Percentiles rank a stretch among this genome's conserved stretches.
These are phyloP conservation scores for Trichopus zeylanicus DNA, from an alignment of 116 monocot genomes.

Conservation along the genomic window DNA sequence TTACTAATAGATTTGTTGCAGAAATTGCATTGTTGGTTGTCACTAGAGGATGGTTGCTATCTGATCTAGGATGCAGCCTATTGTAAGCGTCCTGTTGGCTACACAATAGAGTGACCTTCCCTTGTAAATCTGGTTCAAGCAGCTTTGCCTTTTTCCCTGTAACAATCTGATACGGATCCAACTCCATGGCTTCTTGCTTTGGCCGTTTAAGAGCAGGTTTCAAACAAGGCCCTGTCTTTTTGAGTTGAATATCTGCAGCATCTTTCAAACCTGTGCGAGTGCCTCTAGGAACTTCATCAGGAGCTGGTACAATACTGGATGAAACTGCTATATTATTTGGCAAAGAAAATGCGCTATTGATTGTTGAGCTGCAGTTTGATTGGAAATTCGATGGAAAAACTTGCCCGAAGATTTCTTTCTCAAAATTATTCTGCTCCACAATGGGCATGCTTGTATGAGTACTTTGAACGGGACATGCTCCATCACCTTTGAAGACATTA, in stretches of 20 bases:
- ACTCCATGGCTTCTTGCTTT: slow-evolving; percentile 7
- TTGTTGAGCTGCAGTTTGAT: neutral
- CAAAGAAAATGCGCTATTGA: slow-evolving; percentile 5
- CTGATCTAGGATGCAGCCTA: neutral
- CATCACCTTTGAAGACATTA: slow-evolving; percentile 2
- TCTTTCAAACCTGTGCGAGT: neutral
- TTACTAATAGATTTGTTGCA: neutral
- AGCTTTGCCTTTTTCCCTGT: neutral
- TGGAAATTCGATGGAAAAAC: slow-evolving; percentile 2
- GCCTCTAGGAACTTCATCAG: slow-evolving; percentile 6
- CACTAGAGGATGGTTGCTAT: neutral
- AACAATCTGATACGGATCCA: neutral
- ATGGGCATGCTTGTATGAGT: slow-evolving; percentile 1
- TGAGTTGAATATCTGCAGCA: neutral
- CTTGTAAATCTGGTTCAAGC: slow-evolving; percentile 1
- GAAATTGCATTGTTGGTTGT: neutral
- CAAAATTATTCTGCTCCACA: neutral
- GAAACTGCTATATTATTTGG: neutral
- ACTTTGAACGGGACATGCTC: neutral
- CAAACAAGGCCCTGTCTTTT: neutral
- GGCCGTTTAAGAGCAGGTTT: slow-evolving; percentile 9
- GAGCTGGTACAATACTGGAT: neutral
- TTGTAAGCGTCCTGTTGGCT: slow-evolving; percentile 5
- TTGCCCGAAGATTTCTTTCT: neutral
- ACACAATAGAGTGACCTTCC: neutral